A percentile compares a stretch with the other conserved stretches of the same genome.
Conservation (phyloP, 2,329 filamentous ascomycete species). For the Verruconis gallopava region DNA sequence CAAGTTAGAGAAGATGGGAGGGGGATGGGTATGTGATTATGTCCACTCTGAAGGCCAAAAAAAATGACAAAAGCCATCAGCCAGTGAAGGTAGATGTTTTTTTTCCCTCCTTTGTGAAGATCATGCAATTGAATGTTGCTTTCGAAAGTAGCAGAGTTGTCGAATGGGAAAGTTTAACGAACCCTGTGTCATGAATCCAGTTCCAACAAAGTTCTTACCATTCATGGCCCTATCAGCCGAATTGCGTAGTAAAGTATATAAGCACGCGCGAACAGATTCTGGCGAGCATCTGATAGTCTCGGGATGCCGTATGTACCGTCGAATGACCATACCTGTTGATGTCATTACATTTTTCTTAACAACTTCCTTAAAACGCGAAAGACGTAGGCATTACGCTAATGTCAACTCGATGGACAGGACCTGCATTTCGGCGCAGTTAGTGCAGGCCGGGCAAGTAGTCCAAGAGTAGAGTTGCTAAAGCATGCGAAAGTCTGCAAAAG, state of each 20-base stretch:
- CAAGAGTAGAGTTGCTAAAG: no score
- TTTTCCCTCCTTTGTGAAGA: not conserved
- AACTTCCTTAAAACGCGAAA: no score
- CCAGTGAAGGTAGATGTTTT: not conserved
- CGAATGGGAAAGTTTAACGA: not conserved
- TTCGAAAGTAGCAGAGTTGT: not conserved
- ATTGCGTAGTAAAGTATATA: constrained; percentile 3
- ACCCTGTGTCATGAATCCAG: not conserved
- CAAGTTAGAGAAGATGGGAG: no score
- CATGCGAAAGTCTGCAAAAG: no score
- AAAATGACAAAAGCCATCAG: not conserved
- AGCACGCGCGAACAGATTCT: constrained; percentile 2
- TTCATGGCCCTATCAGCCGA: constrained; percentile 8
- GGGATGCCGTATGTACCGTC: no score
- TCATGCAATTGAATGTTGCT: not conserved
- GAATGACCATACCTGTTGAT: no score
- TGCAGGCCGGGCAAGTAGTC: no score
- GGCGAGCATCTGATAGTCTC: constrained; percentile 1
- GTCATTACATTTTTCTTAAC: no score
- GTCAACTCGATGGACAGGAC: no score
- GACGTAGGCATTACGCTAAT: no score
- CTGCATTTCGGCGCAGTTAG: no score
- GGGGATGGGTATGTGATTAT: no score
- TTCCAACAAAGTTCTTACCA: constrained; percentile 2
- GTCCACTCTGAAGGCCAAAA: not conserved